Evolutionary conservation across 1,284 basidiomycete genomes (phyloP), one percentile per base, ranked within the genome.

Genomic region (Peniophora sp.): DNA sequence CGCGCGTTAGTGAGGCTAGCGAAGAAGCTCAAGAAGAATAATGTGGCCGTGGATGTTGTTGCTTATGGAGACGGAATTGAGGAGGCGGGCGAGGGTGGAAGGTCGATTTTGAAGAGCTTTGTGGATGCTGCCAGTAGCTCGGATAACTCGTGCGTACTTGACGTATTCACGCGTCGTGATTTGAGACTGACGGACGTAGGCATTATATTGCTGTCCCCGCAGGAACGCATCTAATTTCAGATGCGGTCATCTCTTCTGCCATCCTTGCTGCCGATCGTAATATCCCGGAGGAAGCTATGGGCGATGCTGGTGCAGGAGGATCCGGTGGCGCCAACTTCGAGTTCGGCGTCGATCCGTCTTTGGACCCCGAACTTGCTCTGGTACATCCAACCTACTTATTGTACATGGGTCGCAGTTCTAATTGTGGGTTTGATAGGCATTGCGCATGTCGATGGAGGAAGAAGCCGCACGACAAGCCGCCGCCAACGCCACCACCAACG

Each of bases 21-120:
- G 20, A 97, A 96, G 76, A 96, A 93, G 68, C 77, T 99, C 59
- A 97, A 97, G 77, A 99, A 99, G 85, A 99, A 98, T 70, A 99
- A 98, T 62, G 93, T 99, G 39, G 90, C 94, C 0, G 81, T 99
- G 12, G 96, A 99, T 69, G 77, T 99, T 52, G 74, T 98, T 38
- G 84, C 81, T 16, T 98, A 85, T 59, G 83, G 87, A 0, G 82
- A 85, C 57, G 82, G 79, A 3, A 80, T 87, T 49, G 84, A 86
- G 61, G 78, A 83, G 54, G 76, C 78, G n/a, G 83, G 79, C 52
- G 79, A 83, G 53, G 76, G 77, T 23, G 83, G 79, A 52, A 74
- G 76, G 52, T 73, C 72, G 11, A 79, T 89, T 51, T 73, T 94
- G 48, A 78, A 74, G 62, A 75, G 82, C 2, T 90, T 95, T 60